phyloP scores from a whole-genome alignment of 2,329 filamentous ascomycete species.

The Pestalotiopsis sp. region DNA sequence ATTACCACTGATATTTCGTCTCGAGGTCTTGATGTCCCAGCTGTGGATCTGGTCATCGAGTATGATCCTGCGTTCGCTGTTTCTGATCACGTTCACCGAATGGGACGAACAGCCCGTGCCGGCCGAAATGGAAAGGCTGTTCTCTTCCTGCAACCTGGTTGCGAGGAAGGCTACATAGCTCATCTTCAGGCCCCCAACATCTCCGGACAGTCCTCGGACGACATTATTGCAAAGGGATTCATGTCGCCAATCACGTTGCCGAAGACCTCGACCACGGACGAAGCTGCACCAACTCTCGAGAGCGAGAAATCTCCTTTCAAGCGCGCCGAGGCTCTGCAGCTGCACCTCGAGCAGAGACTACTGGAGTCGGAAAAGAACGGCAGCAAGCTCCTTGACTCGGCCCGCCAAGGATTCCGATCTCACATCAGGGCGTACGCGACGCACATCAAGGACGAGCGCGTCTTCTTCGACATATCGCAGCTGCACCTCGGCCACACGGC shows the following conservation, averaged over 20 bases:
- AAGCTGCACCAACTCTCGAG: constrained; percentile 57
- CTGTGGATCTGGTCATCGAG: constrained; percentile 92
- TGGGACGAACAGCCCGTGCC: constrained; percentile 92
- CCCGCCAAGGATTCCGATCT: constrained; percentile 83
- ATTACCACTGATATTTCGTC: constrained; percentile 96
- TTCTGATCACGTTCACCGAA: constrained; percentile 91
- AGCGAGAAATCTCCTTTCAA: constrained; percentile 47
- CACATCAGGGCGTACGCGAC: constrained; percentile 95
- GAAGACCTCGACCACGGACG: constrained; percentile 51
- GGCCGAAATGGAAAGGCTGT: constrained; percentile 84
- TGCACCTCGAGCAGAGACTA: constrained; percentile 62
- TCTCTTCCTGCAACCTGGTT: constrained; percentile 87
- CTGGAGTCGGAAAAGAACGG: constrained; percentile 38
- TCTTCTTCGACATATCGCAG: constrained; percentile 88
- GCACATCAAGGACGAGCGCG: constrained; percentile 81
- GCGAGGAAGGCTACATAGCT: constrained; percentile 87
- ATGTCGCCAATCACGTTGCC: constrained; percentile 63
- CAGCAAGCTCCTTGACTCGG: constrained; percentile 72
- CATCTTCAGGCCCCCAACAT: constrained; percentile 59
- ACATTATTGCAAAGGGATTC: constrained; percentile 67
- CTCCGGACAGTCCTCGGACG: constrained; percentile 55
- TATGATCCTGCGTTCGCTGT: constrained; percentile 95
- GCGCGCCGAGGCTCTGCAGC: constrained; percentile 58
- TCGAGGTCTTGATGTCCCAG: constrained; percentile 91
- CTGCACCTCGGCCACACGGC: constrained; percentile 91